A percentile compares a stretch with the other conserved stretches of the same genome.
Evolutionary conservation across 495 filamentous ascomycete genomes (phyloP).

Genomic region (Ramalina peruviana): DNA sequence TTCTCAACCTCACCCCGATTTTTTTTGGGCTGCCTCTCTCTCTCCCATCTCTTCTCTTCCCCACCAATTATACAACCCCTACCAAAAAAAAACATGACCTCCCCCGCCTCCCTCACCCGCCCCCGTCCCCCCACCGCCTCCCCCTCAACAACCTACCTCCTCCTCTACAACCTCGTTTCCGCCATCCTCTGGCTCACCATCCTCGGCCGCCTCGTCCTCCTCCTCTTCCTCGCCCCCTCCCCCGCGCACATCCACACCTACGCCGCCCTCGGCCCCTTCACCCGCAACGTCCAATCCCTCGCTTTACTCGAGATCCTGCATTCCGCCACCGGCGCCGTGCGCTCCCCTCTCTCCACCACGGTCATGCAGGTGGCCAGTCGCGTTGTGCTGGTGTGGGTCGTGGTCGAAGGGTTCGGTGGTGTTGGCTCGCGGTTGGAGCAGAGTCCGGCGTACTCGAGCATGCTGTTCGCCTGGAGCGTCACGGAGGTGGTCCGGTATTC

Average conservation of each 20-base stretch:
- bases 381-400: constrained; percentile 63
- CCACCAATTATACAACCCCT: too few species aligned
- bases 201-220: constrained; percentile 42
- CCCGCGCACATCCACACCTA: constrained; percentile 37
- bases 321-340: constrained; percentile 14
- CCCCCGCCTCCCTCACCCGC: not conserved
- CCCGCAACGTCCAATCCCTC: constrained; percentile 67
- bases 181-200: constrained; percentile 62
- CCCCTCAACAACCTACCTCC: constrained; percentile 40
- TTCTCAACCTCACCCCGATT: not conserved
- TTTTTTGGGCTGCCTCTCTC: not conserved
- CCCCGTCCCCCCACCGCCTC: not conserved
- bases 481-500: constrained; percentile 84
- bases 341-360: constrained; percentile 73
- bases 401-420: too few species aligned
- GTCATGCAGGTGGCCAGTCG: constrained; percentile 76
- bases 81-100: not conserved
- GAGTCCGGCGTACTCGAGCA: constrained; percentile 36
- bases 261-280: constrained; percentile 43
- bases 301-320: constrained; percentile 76
- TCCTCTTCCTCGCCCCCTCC: constrained; percentile 22
- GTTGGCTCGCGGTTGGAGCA: too few species aligned
- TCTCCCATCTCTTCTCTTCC: too few species aligned
- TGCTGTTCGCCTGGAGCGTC: constrained; percentile 69
- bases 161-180: constrained; percentile 68